Evolutionary conservation across 2,329 filamentous ascomycete genomes (phyloP), one percentile per base, ranked within the genome.

Genomic region (Tolypocladium ophioglossoides): DNA sequence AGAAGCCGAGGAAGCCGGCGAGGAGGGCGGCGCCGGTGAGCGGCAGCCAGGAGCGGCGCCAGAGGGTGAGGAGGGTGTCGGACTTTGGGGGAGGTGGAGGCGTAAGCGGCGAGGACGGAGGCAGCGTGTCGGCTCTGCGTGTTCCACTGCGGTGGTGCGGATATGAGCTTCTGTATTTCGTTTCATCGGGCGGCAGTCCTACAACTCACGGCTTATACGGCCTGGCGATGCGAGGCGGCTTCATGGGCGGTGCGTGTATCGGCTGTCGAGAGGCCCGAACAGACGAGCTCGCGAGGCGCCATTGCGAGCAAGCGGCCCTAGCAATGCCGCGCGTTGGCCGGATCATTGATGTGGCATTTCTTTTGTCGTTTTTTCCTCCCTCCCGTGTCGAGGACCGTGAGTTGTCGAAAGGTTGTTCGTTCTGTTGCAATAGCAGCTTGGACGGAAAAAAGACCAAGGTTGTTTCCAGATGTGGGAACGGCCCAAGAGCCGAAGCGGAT

Each of bases 1-100:
- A 79, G 63, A 73, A 71, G 57, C 75, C 74, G n/a, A 79, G 63
- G 47, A 71, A 69, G 18, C 72, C 67, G 12, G 75, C 72, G n/a
- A 70, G 63, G 58, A 76, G 64, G 54, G 75, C 73, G 55, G 73
- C 71, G 50, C 76, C 76, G 55, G 76, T 70, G 32, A 80, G 70
- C 11, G 72, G 72, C 22, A 72, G 61, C 70, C 65, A 76, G 58
- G 70, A 70, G 65, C 59, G 68, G 66, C 61, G 68, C 68, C 60
- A 70, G 55, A 72, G 62, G 52, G 62, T 59, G 52, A 67, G 66
- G 57, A 72, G 63, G 49, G 68, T 71, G 54, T 71, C 65, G 53
- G 59, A 57, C 52, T 63, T 55, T 14, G 58, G 58, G 37, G 61
- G 61, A 12, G 61, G 55, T 4, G 56, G 57, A 32, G 62, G 64